A percentile compares a stretch with the other conserved stretches of the same genome.
These are phyloP conservation scores for Diaporthe aspalathi DNA, from an alignment of 2,329 filamentous ascomycete genomes.

Conservation along the genomic window DNA sequence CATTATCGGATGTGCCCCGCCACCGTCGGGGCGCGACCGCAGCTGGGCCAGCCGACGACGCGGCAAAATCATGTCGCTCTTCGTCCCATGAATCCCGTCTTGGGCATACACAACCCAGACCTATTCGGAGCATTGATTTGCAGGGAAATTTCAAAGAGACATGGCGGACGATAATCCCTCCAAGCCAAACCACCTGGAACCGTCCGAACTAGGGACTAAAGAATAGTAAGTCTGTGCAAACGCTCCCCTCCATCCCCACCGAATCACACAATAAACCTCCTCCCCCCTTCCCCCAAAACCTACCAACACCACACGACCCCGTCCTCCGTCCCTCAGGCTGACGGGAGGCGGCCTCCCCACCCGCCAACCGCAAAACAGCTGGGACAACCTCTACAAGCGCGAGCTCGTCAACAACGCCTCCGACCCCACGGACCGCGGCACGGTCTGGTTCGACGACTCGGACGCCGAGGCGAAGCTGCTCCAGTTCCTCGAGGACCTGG, in stretches of 20 bases:
- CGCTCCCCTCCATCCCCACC: neutral
- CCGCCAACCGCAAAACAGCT: conserved; percentile 63
- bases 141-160: neutral
- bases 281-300: neutral
- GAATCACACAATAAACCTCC: neutral
- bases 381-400: conserved; percentile 78
- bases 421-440: conserved; percentile 83
- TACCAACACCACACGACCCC: neutral
- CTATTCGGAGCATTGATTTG: too few species aligned
- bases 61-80: neutral
- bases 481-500: conserved; percentile 66
- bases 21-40: neutral
- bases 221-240: conserved; percentile 75
- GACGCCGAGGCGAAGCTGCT: conserved; percentile 86
- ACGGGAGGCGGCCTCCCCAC: too few species aligned
- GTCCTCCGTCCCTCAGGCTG: conserved; percentile 16
- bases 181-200: conserved; percentile 76
- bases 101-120: neutral
- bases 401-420: conserved; percentile 78
- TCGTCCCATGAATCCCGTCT: neutral
- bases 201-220: conserved; percentile 86
- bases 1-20: conserved; percentile 21
- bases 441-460: conserved; percentile 96
- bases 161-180: conserved; percentile 35
- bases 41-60: neutral